phyloP scores from a whole-genome alignment of 2,329 filamentous ascomycete genomes.

The Orbilia ellipsospora region DNA sequence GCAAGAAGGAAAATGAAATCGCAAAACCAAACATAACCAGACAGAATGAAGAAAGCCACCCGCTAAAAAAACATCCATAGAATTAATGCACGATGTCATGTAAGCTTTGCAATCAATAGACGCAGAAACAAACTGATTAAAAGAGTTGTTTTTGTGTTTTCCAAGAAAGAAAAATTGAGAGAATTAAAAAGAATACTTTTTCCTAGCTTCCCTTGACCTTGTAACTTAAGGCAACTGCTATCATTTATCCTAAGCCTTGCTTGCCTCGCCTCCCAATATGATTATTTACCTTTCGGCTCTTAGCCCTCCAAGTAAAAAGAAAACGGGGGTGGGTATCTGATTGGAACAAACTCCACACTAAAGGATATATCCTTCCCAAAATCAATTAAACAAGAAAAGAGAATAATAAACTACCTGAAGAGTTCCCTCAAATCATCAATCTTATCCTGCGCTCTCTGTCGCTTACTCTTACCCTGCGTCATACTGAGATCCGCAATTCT shows the following conservation, averaged over 20 bases:
- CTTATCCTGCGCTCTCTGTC: slow-evolving; percentile 50
- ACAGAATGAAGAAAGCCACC: slow-evolving; percentile 11
- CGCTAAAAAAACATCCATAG: slow-evolving; percentile 50
- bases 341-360: no score
- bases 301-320: background rate
- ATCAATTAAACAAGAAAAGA: background rate
- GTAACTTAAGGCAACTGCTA: background rate
- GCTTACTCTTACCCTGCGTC: slow-evolving; percentile 71
- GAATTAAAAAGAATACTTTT: slow-evolving; percentile 16
- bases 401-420: slow-evolving; percentile 36
- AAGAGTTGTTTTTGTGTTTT: slow-evolving; percentile 4
- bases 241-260: slow-evolving; percentile 2
- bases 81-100: slow-evolving; percentile 26
- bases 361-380: no score
- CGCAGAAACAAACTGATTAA: background rate
- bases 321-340: background rate
- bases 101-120: slow-evolving; percentile 7
- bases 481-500: slow-evolving; percentile 87
- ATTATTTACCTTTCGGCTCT: background rate
- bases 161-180: no score
- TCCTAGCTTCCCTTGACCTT: slow-evolving; percentile 14
- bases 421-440: slow-evolving; percentile 50
- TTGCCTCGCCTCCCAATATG: background rate
- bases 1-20: background rate
- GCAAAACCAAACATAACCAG: background rate